Conservation (phyloP, 225 moss, liverwort and hornwort genomes). For the Ulota crispa region DNA sequence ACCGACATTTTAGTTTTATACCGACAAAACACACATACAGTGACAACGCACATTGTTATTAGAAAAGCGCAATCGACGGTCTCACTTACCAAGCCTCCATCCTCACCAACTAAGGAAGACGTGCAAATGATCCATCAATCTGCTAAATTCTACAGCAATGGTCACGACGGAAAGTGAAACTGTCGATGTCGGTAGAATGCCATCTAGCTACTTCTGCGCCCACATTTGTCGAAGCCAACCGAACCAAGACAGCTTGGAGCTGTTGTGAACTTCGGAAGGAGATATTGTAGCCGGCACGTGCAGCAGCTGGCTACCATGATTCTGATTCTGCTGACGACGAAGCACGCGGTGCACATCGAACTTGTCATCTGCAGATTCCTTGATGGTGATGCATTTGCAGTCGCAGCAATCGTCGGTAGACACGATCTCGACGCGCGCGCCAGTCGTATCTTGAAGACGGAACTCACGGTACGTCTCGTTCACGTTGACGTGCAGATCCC, state of each 20-base stretch:
- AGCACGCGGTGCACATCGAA: conserved; percentile 19
- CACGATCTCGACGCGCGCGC: not conserved
- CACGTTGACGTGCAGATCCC: conserved; percentile 21
- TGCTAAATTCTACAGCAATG: not conserved
- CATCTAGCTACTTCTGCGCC: not conserved
- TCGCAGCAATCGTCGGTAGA: conserved; percentile 42
- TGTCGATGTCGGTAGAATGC: not conserved
- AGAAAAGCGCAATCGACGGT: too few relatives aligned
- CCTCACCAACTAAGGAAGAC: not conserved
- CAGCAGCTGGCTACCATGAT: not conserved
- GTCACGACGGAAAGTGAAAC: not conserved
- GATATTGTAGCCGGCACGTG: not conserved
- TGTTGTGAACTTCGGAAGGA: not conserved
- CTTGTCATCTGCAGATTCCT: conserved; percentile 11
- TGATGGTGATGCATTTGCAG: conserved; percentile 44
- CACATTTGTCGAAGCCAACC: conserved; percentile 27
- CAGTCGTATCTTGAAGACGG: not conserved
- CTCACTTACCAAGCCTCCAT: not conserved
- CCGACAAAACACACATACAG: too few relatives aligned
- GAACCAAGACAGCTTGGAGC: conserved; percentile 25
- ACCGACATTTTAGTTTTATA: too few relatives aligned
- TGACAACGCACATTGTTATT: too few relatives aligned
- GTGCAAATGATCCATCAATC: not conserved
- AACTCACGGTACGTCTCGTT: conserved; percentile 47
- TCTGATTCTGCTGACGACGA: conserved; percentile 3